A percentile compares a stretch with the other conserved stretches of the same genome.
phyloP scores from a whole-genome alignment of 2,329 filamentous ascomycete species.

The Pseudocercospora eumusae region DNA sequence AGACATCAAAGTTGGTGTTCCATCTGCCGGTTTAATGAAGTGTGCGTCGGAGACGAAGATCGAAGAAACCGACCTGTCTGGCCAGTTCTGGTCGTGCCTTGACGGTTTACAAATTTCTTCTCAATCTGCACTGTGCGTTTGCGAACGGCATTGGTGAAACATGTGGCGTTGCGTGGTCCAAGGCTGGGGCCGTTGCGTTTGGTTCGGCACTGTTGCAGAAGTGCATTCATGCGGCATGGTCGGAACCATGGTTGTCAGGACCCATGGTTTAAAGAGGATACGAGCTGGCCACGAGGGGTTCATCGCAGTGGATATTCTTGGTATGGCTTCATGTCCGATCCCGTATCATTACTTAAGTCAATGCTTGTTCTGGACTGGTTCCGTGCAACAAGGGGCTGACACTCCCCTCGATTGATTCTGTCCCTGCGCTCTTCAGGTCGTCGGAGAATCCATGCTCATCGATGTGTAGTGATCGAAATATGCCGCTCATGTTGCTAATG shows the following conservation, averaged over 20 bases:
- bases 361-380: constrained; percentile 29
- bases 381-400: constrained; percentile 26
- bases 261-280: not conserved
- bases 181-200: not conserved
- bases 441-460: constrained; percentile 30
- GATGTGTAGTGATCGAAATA: constrained; percentile 45
- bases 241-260: not conserved
- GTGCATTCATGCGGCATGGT: not conserved
- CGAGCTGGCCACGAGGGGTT: not conserved
- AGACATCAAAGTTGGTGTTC: not conserved
- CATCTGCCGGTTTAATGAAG: not conserved
- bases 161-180: not conserved
- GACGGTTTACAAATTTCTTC: not conserved
- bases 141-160: not conserved
- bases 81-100: not conserved
- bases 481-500: constrained; percentile 41
- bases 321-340: not conserved
- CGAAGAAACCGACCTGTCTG: not conserved
- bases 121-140: not conserved
- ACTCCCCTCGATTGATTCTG: constrained; percentile 21
- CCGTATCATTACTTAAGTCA: constrained; percentile 3
- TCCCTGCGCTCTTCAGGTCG: constrained; percentile 26
- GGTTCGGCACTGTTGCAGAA: not conserved
- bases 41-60: not conserved
- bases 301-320: not conserved